Evolutionary conservation across 805 yeast genomes (phyloP), one percentile per base, ranked within the genome.

Genomic region (Ogataea thermomethanolica): DNA sequence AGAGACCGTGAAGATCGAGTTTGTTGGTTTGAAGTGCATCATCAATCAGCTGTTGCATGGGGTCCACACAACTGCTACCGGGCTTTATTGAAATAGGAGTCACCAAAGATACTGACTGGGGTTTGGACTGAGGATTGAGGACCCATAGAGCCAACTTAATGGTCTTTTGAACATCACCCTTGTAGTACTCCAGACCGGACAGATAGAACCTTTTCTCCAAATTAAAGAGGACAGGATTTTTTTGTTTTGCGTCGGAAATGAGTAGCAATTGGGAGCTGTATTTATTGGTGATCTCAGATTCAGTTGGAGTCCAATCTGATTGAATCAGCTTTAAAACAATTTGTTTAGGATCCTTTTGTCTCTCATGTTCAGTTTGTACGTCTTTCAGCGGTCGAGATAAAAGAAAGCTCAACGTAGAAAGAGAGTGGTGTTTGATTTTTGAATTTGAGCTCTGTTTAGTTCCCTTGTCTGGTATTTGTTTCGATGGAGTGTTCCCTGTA

Each of bases 1-100:
- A 57, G 40, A 70, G 68, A 0, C 73, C 70, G 56, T 84, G 93
- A 7, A 83, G 66, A 61, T 84, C 91, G 2, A 81, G 21, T 11
- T 29, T 46, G 31, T 53, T 51, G 4, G 32, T 23, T 7, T 24
- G 13, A 12, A 40, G 39, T 4, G 44, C 29, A 3, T n/a, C 11
- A 21, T 39, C 38, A 9, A 29, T 28, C 7, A 31, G 29, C 21
- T 20, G 26, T 7, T 17, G 14, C 8, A 30, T 11, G 13, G 33
- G 25, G 10, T 30, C 33, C 20, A 11, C n/a, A 11, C n/a, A 17
- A 10, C 20, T 17, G 5, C 10, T 5, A n/a, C 15, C 29, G 8
- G 14, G 29, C 15, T 12, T 12, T 3, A 26, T 26, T 12, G 31
- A 15, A 29, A 21, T 5, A 13, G 24, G 4, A 21, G 8, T 15